Conservation (phyloP, 768 basidiomycete species). For the Calocybe indica region DNA sequence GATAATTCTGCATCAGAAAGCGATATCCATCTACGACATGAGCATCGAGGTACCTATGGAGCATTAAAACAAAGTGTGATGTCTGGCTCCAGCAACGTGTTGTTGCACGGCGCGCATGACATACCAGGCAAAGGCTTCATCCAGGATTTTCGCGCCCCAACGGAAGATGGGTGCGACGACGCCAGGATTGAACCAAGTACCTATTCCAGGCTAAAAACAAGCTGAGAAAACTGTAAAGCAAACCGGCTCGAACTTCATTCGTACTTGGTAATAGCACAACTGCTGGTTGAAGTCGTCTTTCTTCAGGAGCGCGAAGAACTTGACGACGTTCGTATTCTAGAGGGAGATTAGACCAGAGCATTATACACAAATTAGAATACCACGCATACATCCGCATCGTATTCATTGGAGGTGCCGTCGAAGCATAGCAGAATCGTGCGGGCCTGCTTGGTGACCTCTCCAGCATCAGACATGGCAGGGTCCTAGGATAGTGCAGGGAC, state of each 20-base stretch:
- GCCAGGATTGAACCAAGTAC: constrained; percentile 54
- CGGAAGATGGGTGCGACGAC: constrained; percentile 57
- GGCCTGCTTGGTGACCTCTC: constrained; percentile 10
- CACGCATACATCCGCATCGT: constrained; percentile 34
- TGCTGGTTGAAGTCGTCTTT: constrained; percentile 55
- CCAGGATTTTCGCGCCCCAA: constrained; percentile 55
- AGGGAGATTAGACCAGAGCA: neutral
- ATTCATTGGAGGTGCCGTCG: constrained; percentile 60
- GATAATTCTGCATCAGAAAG: constrained; percentile 77
- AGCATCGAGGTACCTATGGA: constrained; percentile 54
- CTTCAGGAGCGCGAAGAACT: constrained; percentile 61
- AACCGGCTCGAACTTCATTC: neutral
- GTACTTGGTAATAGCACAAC: constrained; percentile 60
- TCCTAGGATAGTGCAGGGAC: too few species aligned
- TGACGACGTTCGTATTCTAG: constrained; percentile 65
- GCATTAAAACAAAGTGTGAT: neutral
- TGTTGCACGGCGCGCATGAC: constrained; percentile 7
- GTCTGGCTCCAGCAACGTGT: neutral
- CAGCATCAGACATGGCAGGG: neutral
- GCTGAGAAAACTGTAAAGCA: neutral
- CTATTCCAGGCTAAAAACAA: constrained; percentile 29
- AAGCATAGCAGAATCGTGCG: constrained; percentile 61
- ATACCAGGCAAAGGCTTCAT: constrained; percentile 70
- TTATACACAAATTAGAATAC: neutral
- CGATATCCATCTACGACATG: constrained; percentile 74